Evolutionary conservation across 805 yeast species (phyloP).

Genomic region (Starmera pachycereana): DNA sequence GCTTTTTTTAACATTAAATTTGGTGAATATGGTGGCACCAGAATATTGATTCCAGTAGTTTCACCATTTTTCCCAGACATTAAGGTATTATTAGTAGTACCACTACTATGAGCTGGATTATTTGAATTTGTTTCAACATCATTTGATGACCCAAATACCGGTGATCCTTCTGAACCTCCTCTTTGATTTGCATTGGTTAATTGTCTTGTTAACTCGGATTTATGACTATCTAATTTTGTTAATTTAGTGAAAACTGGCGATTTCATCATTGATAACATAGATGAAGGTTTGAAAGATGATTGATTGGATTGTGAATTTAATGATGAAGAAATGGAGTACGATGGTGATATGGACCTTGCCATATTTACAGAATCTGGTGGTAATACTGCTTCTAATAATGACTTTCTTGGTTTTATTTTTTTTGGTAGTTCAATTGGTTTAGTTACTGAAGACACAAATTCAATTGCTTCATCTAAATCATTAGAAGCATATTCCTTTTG

Average conservation of each 20-base stretch:
- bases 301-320: neutral
- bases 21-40: constrained; percentile 49
- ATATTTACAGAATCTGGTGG: constrained; percentile 4
- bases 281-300: neutral
- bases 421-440: constrained; percentile 10
- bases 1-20: constrained; percentile 38
- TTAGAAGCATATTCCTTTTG: constrained; percentile 4
- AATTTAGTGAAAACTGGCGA: neutral
- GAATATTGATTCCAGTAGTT: neutral
- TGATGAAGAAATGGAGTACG: constrained; percentile 3
- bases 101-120: too few relatives aligned
- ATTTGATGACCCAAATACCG: neutral
- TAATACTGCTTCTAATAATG: constrained; percentile 18
- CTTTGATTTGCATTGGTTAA: constrained; percentile 10
- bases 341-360: constrained; percentile 4
- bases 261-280: constrained; percentile 1
- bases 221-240: constrained; percentile 7
- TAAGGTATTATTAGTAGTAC: too few relatives aligned
- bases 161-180: neutral
- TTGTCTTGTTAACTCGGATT: constrained; percentile 17
- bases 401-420: constrained; percentile 12
- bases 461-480: constrained; percentile 12
- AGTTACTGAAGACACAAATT: constrained; percentile 5
- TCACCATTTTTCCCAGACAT: neutral
- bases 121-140: too few relatives aligned